Base-by-base conservation (phyloP, 2,329 filamentous ascomycete genomes). In the Periconia digitata region DNA sequence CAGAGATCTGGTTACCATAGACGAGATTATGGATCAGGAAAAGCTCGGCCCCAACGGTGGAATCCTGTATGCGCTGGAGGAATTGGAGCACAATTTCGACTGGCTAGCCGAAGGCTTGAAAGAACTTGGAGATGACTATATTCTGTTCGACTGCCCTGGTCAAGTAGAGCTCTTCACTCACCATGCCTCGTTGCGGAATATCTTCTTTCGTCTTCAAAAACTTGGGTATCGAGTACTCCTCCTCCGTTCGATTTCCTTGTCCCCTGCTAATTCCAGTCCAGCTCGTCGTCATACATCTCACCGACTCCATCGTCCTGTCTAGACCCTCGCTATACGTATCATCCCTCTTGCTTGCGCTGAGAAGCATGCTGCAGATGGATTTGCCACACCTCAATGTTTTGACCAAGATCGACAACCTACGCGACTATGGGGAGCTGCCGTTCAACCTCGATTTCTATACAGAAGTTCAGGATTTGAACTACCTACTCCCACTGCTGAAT, bases 391-490 rank as follows among this genome's bases (percentile, higher is more conserved):
- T 99, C 58, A 99, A 99, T 66, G 89, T 99, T 53, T 82, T 99
- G 21, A 96, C 92, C 49, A 99, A 99, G 75, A 95, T 99, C 74
- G 94, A 99, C 74, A 96, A 96, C 67, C 79, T 99, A 45, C 78
- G 85, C 29, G 84, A 87, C 44, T 96, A 96, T 66, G 86, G 90
- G 40, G 84, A 89, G 21, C 79, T 99, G 0, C 90, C 92, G 0
- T 96, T 99, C 78, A 96, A 96, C 63, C 85, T 99, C 50, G 92
- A 96, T 57, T 99, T 87, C 72, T 99, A 97, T 71, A 97, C 94
- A 52, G 92, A 99, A 71, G 92, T 97, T 7, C 92, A 99, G 72
- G 91, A 96, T 63, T 81, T 99, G 3, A 83, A 84, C 18, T 90
- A 96, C 59, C 79, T 99, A 12, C 81, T 94, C 0, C 90, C 91